phyloP scores from a whole-genome alignment of 2,329 filamentous ascomycete genomes.

The Colletotrichum sp. region DNA sequence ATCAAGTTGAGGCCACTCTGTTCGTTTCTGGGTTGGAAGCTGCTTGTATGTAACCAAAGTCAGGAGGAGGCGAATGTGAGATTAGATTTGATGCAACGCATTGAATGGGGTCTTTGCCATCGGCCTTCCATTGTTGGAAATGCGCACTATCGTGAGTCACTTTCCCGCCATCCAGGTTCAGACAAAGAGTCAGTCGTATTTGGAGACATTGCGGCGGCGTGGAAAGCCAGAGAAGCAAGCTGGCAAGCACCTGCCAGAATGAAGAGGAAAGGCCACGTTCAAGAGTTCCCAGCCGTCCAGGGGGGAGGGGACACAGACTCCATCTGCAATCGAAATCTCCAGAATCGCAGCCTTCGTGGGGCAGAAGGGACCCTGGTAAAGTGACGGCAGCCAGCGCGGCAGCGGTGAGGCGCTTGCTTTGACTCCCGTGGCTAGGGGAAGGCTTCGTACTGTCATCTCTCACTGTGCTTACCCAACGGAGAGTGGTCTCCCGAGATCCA shows the following conservation, averaged over 20 bases:
- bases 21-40: neutral
- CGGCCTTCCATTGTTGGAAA: neutral
- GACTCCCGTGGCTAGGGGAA: conserved; percentile 8
- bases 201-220: neutral
- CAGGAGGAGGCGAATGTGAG: neutral
- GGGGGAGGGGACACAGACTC: neutral
- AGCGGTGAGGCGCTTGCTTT: conserved; percentile 14
- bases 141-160: conserved; percentile 1
- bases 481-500: neutral
- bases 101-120: neutral
- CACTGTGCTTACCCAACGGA: conserved; percentile 8
- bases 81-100: neutral
- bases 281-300: neutral
- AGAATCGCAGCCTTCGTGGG: conserved; percentile 20
- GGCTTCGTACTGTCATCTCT: neutral
- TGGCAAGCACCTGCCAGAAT: neutral
- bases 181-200: neutral
- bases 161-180: neutral
- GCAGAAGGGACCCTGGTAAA: neutral
- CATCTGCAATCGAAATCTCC: conserved; percentile 18
- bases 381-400: conserved; percentile 4
- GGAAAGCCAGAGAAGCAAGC: neutral
- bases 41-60: neutral
- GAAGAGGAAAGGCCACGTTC: conserved; percentile 10
- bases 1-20: conserved; percentile 14